Conservation (phyloP, 768 basidiomycete genomes). For the Amanita rubescens region DNA sequence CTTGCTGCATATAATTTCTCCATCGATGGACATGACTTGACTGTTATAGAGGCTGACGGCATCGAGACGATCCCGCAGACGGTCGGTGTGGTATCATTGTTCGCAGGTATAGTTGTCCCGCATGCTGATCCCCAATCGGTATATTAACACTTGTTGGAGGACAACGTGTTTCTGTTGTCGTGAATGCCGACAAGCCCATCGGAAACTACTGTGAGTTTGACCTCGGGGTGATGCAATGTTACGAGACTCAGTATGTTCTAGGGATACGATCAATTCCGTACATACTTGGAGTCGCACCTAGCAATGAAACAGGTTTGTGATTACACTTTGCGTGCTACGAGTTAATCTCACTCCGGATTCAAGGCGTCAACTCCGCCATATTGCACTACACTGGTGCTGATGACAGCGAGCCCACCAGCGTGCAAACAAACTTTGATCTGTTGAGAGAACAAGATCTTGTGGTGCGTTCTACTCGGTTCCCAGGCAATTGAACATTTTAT, state of each 20-base stretch:
- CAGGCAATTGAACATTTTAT: neutral
- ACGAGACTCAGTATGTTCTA: neutral
- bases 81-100: conserved; percentile 38
- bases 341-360: neutral
- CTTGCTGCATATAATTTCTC: conserved; percentile 33
- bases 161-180: conserved; percentile 27
- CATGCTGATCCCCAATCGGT: neutral
- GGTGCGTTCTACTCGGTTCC: neutral
- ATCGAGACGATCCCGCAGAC: conserved; percentile 32
- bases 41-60: conserved; percentile 48
- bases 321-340: neutral
- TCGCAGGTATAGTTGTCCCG: neutral
- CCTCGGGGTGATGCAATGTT: conserved; percentile 19
- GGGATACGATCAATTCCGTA: conserved; percentile 6
- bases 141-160: conserved; percentile 18
- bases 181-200: conserved; percentile 36
- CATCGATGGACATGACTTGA: conserved; percentile 40
- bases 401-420: conserved; percentile 22
- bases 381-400: conserved; percentile 31
- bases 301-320: conserved; percentile 5
- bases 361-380: conserved; percentile 34
- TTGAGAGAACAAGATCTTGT: conserved; percentile 2
- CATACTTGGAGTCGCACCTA: neutral
- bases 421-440: conserved; percentile 1
- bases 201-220: conserved; percentile 46